Percentiles rank a stretch among this genome's conserved stretches.
Evolutionary conservation across 2,329 filamentous ascomycete species (phyloP).

Genomic region (Alternaria infectoria): DNA sequence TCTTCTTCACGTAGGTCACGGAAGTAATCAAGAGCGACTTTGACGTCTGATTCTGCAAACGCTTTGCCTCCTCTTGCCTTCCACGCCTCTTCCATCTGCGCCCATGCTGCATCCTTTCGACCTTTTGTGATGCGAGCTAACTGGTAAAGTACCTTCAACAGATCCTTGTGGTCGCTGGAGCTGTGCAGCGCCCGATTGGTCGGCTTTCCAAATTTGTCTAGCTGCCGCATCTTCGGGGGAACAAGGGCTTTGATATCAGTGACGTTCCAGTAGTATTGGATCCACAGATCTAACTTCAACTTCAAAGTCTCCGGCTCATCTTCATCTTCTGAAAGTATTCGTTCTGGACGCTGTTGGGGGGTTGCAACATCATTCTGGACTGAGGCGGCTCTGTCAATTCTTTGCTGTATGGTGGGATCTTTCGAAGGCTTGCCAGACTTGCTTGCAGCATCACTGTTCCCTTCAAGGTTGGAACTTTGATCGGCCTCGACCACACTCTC

Average conservation of each 20-base stretch:
- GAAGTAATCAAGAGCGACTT: not conserved
- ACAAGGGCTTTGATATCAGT: not conserved
- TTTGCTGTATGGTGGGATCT: too few species aligned
- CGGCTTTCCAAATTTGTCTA: not conserved
- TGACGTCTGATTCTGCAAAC: not conserved
- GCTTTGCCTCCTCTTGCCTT: not conserved
- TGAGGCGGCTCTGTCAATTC: too few species aligned
- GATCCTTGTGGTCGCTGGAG: not conserved
- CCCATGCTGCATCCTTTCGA: not conserved
- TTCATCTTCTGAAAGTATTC: not conserved
- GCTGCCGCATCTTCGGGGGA: not conserved
- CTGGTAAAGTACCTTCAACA: not conserved
- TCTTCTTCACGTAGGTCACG: not conserved
- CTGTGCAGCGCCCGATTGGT: not conserved
- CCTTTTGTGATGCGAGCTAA: not conserved
- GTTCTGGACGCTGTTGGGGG: not conserved
- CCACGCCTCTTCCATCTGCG: not conserved
- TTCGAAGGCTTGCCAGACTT: too few species aligned
- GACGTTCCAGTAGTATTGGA: not conserved
- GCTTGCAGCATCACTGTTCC: too few species aligned
- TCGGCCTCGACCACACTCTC: too few species aligned
- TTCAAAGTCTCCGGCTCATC: not conserved
- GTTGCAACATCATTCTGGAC: not conserved
- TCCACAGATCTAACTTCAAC: not conserved
- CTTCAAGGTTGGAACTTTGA: too few species aligned